Evolutionary conservation across 2,329 filamentous ascomycete genomes (phyloP).

Genomic region (Venturia oleaginea): DNA sequence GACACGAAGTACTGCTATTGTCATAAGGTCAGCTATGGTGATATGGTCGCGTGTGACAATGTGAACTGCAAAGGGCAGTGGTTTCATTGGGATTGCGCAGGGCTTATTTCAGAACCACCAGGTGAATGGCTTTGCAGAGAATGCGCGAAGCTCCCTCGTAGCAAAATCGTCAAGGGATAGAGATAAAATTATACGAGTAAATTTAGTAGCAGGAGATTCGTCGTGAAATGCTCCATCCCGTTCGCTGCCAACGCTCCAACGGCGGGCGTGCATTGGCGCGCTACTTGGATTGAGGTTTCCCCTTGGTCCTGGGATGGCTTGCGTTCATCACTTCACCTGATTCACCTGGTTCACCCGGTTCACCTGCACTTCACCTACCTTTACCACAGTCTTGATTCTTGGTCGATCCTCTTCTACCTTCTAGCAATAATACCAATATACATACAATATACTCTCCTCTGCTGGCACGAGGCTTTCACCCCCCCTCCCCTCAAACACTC

Average conservation of each 20-base stretch:
- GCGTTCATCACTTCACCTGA: not conserved
- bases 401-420: too few species aligned
- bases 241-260: not conserved
- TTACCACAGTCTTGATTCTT: not conserved
- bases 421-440: not conserved
- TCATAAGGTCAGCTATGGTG: slow-evolving; percentile 73
- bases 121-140: slow-evolving; percentile 42
- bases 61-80: slow-evolving; percentile 72
- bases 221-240: not conserved
- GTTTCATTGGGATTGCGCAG: slow-evolving; percentile 68
- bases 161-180: slow-evolving; percentile 10
- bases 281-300: not conserved
- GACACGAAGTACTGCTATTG: slow-evolving; percentile 73
- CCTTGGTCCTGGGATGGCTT: not conserved
- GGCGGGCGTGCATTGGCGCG: not conserved
- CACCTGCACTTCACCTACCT: not conserved
- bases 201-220: not conserved
- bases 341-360: too few species aligned
- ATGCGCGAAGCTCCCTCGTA: slow-evolving; percentile 11
- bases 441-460: not conserved
- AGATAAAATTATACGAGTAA: too few species aligned
- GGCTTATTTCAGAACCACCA: slow-evolving; percentile 40
- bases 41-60: slow-evolving; percentile 87
- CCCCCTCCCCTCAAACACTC: not conserved
- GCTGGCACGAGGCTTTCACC: not conserved